Conservation (phyloP, 495 filamentous ascomycete species). For the Penicillium dipodomyicola region DNA sequence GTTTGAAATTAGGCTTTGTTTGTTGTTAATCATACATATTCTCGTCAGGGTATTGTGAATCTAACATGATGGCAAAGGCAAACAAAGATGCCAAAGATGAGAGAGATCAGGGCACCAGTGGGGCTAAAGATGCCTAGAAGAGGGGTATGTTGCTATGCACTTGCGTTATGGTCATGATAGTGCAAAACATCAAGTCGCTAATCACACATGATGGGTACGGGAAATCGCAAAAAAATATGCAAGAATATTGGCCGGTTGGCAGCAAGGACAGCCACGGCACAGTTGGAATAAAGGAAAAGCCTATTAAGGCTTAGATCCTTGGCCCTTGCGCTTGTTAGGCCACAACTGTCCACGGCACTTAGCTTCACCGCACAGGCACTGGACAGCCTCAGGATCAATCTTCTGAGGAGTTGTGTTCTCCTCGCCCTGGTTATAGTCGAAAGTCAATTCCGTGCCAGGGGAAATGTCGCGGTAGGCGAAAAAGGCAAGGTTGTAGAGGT, state of each 20-base stretch:
- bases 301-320: not conserved
- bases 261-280: not conserved
- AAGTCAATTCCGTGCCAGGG: conserved; percentile 72
- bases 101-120: not conserved
- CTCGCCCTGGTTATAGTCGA: conserved; percentile 68
- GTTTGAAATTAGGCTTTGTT: not conserved
- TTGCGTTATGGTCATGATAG: not conserved
- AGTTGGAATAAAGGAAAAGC: not conserved
- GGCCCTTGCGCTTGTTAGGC: conserved; percentile 43
- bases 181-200: not conserved
- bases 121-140: not conserved
- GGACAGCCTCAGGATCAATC: conserved; percentile 45
- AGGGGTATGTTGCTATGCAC: not conserved
- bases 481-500: conserved; percentile 82
- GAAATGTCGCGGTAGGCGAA: conserved; percentile 73
- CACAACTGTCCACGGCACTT: conserved; percentile 70
- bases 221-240: not conserved
- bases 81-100: not conserved
- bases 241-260: not conserved
- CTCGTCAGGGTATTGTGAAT: conserved; percentile 2
- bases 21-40: not conserved
- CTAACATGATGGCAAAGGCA: not conserved
- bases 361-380: conserved; percentile 66
- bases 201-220: not conserved
- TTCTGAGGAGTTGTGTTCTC: conserved; percentile 23